A percentile compares a stretch with the other conserved stretches of the same genome.
phyloP scores from a whole-genome alignment of 108 stramenopile genomes.

The Thalassiosira profunda region DNA sequence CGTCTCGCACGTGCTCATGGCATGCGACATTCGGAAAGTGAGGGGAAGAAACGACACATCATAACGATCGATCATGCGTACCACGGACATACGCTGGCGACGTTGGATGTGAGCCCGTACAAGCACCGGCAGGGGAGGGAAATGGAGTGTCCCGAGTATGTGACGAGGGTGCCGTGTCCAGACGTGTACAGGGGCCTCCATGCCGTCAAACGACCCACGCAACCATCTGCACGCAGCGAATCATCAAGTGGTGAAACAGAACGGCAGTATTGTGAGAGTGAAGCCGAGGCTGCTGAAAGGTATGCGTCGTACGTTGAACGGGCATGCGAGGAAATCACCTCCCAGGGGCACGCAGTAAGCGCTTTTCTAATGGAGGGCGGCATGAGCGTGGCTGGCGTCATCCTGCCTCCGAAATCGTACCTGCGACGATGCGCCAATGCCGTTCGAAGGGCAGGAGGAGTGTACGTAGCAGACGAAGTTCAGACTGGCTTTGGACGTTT shows the following conservation, averaged over 20 bases:
- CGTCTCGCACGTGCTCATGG: slow-evolving; percentile 88
- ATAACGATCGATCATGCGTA: slow-evolving; percentile 91
- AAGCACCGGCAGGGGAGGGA: slow-evolving; percentile 84
- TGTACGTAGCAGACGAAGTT: slow-evolving; percentile 98
- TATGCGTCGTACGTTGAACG: slow-evolving; percentile 74
- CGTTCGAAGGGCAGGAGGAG: slow-evolving; percentile 87
- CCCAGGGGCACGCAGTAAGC: slow-evolving; percentile 58
- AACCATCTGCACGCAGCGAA: not conserved
- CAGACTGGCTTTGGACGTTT: slow-evolving; percentile 96
- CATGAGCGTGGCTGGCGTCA: slow-evolving; percentile 92
- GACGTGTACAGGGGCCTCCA: slow-evolving; percentile 85
- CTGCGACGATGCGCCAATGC: slow-evolving; percentile 63
- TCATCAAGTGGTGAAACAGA: not conserved
- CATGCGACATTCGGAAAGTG: not conserved
- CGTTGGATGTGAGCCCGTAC: slow-evolving; percentile 93
- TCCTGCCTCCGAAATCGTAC: slow-evolving; percentile 87
- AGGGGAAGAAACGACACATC: slow-evolving; percentile 42
- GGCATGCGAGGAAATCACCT: slow-evolving; percentile 58
- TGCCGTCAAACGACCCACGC: slow-evolving; percentile 21
- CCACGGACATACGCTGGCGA: slow-evolving; percentile 92
- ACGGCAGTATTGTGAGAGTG: slow-evolving; percentile 5
- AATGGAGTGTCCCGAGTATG: slow-evolving; percentile 54
- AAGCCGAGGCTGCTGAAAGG: slow-evolving; percentile 48
- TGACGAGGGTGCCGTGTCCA: slow-evolving; percentile 86
- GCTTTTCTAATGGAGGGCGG: slow-evolving; percentile 94